Base-by-base conservation (phyloP, 805 yeast genomes). In the Grigorovia transvaalensis region DNA sequence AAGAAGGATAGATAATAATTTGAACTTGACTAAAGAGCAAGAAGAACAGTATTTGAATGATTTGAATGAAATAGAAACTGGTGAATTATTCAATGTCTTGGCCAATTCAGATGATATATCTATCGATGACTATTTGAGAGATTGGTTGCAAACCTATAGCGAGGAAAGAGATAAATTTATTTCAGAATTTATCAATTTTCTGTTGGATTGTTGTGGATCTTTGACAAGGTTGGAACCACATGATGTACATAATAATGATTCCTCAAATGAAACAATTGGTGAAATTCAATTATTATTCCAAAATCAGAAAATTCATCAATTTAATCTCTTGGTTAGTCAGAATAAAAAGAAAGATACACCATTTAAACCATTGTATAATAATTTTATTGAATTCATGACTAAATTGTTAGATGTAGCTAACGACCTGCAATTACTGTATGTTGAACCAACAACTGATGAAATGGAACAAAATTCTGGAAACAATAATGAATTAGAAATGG, bases 131-230 rank as follows among this genome's bases (percentile, higher is more conserved):
- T 53, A 79, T 2, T 80, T 82, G 1, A 64, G 74, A n/a, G 74
- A 71, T 27, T 83, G 86, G 85, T 58, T 83, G 12, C 81, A 79
- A 13, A 70, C 69, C 19, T 84, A 79, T 57, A 69, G 65, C 45
- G 68, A 63, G 11, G 70, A 72, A 52, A 66, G 72, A 47, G 71
- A 72, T 51, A 63, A 62, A 13, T 82, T 89, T 1, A 66, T 86
- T 49, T 77, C 80, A 45, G 79, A 78, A 41, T 67, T 89, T 49
- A 68, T 89, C 45, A 89, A 90, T 64, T 72, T 88, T 48, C 58
- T 87, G 1, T 68, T 90, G 44, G 73, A 89, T 53, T 72, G 82
- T 48, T 80, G 87, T 62, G 96, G 96, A 0, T 83, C 89, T 48
- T 73, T 79, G 19, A 73, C 80, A 1, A 78, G 77, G 27, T 77